Base-by-base conservation (phyloP, 768 basidiomycete species). In the Heimioporus sp. region DNA sequence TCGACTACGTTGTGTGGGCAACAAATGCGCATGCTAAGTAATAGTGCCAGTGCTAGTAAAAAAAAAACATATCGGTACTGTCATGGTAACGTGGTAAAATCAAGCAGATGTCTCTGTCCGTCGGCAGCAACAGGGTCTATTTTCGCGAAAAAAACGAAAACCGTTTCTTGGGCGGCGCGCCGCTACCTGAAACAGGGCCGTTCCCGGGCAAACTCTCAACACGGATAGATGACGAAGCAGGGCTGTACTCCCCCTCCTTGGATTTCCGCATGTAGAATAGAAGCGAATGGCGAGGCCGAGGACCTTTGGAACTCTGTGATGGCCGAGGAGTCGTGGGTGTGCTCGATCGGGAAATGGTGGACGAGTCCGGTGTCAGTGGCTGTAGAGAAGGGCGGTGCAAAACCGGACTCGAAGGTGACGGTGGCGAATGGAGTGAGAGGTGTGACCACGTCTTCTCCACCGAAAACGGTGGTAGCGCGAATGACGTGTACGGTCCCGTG, bases 251-350 rank as follows among this genome's bases (percentile, higher is more conserved):
- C 24, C 20, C 16, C 5, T 55, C 63, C 38, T 53, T 56, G 35
- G 49, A 53, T 54, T 64, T 70, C 45, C 68, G 68, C 61, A 66
- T 68, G 51, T 66, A 63, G 55, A 70, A 67, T 34, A 67, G 53
- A 15, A 67, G 59, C 0, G 66, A 70, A 31, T 62, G 58, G 5
- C 65, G 61, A 13, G 53, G 17, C 32, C 60, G 65, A 45, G 66
- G 63, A 21, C 64, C 56, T n/a, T 63, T 58, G 51, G 60, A 66
- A 45, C n/a, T 54, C 37, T 65, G 58, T 16, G 56, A 61, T n/a
- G 58, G 55, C 41, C 57, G 59, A 46, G 66, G 54, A 1, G 61
- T 65, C 17, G 66, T 66, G 8, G 66, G 68, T 10, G 57, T 67
- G 20, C 66, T 70, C 45, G 64, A 64, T 53, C 59, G 66, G 39